Evolutionary conservation across 305 asterid genomes (phyloP).

Genomic region (Withania somnifera): DNA sequence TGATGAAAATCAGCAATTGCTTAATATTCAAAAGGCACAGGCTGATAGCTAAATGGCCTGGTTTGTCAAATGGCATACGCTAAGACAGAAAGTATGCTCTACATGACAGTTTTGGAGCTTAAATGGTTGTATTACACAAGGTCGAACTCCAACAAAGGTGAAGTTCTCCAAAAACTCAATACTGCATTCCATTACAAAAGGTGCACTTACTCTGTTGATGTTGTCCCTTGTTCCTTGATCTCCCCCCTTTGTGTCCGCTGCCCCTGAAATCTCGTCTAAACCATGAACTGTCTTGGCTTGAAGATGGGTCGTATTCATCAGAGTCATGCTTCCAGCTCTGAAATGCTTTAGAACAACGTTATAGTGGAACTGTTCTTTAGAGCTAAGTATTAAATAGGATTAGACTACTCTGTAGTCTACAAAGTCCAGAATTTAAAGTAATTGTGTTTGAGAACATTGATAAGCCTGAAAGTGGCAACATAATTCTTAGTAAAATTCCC

Average conservation of each 20-base stretch:
- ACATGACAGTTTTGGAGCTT: not conserved
- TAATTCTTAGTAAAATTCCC: not conserved
- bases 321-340: constrained; percentile 43
- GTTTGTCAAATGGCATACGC: not conserved
- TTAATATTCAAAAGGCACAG: not conserved
- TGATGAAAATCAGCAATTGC: not conserved
- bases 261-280: constrained; percentile 41
- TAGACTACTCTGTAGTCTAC: not conserved
- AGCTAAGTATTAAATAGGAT: not conserved
- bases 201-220: constrained; percentile 4
- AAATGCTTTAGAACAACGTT: constrained; percentile 1
- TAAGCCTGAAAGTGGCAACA: not conserved
- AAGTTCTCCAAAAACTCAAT: not conserved
- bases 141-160: not conserved
- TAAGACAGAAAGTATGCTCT: not conserved
- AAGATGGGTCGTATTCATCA: constrained; percentile 35
- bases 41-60: not conserved
- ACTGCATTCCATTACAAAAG: not conserved
- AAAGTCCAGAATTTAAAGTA: not conserved
- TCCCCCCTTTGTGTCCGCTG: constrained; percentile 35
- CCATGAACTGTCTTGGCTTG: constrained; percentile 43
- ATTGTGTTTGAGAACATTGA: not conserved
- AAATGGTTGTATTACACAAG: not conserved
- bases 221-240: constrained; percentile 33
- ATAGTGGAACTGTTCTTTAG: not conserved